Evolutionary conservation across 345 rosid genomes (phyloP), one percentile per base, ranked within the genome.

Genomic region (Gossypium stocksii): DNA sequence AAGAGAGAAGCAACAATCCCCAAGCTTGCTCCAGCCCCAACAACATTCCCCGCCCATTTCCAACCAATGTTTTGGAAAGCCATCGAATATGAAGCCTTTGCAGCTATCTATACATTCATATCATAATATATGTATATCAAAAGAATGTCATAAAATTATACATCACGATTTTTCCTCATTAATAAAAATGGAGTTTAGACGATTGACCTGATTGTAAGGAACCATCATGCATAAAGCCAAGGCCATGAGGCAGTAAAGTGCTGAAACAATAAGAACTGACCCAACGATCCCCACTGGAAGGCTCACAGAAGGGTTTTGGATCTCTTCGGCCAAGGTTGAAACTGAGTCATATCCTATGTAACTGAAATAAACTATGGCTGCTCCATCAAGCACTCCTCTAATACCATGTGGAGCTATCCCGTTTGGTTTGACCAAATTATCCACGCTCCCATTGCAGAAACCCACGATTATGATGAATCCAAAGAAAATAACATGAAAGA

Each of bases 291-390:
- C 98, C 3, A 94, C 48, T 0, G 97, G 97, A n/a, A 94, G 94
- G 82, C 87, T 86, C 77, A 82, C 87, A 0, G 92, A 76, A 70
- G 98, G 98, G 78, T 90, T 85, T 76, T 89, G 92, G 66, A 94
- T 94, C 81, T 94, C 98, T 79, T 94, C 98, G 0, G 98, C 98
- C 83, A 94, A 79, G 58, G 98, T 94, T 44, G 98, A 91, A 76
- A 94, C 90, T 2, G 98, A 86, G 86, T 94, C 98, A 62, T 90
- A 94, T 23, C 98, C 98, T 1, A 94, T 91, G 72, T 89, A 94
- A 84, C 98, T 91, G 82, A 94, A 90, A 79, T 91, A 94, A 54
- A 94, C 98, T 8, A 74, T 79, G 29, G 98, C 97, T 58, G 98
- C 98, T 76, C 98, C 98, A 38, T 88, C 79, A 44, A 94, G 68